phyloP scores from a whole-genome alignment of 108 stramenopile species.

The Nitzschia sp. region DNA sequence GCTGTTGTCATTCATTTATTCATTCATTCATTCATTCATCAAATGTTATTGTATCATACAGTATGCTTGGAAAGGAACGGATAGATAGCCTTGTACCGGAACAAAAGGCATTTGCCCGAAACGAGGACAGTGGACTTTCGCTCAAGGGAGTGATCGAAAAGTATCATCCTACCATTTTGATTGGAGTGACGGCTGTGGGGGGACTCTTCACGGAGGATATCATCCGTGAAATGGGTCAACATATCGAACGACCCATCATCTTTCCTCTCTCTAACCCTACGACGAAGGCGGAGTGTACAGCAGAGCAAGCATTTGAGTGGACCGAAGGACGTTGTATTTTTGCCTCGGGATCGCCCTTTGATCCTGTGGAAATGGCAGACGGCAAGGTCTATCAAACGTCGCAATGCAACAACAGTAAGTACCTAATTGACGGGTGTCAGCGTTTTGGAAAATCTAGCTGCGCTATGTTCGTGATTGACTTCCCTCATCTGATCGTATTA shows the following conservation, averaged over 20 bases:
- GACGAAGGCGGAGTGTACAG: constrained; percentile 94
- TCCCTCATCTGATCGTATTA: neutral
- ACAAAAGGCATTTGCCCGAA: constrained; percentile 71
- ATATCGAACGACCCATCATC: constrained; percentile 87
- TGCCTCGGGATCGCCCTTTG: constrained; percentile 96
- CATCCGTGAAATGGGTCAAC: constrained; percentile 68
- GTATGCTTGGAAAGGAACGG: constrained; percentile 69
- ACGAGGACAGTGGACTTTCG: constrained; percentile 64
- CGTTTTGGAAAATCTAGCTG: neutral
- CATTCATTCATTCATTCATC: too few species aligned
- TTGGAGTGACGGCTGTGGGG: constrained; percentile 92
- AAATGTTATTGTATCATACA: constrained; percentile 5
- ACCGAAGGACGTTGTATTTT: constrained; percentile 92
- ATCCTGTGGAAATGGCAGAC: constrained; percentile 78
- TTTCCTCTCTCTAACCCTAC: constrained; percentile 98
- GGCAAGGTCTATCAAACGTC: constrained; percentile 78
- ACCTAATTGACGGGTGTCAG: too few species aligned
- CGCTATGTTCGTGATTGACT: neutral
- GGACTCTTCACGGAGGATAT: constrained; percentile 76
- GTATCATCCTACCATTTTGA: constrained; percentile 89
- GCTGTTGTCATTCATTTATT: too few species aligned
- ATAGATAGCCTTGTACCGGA: constrained; percentile 56
- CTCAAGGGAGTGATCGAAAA: constrained; percentile 70
- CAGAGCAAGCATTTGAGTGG: constrained; percentile 97
- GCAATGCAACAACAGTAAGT: constrained; percentile 90